These are phyloP conservation scores for Termitomyces sp. DNA, from an alignment of 768 basidiomycete genomes.

Conservation along the genomic window DNA sequence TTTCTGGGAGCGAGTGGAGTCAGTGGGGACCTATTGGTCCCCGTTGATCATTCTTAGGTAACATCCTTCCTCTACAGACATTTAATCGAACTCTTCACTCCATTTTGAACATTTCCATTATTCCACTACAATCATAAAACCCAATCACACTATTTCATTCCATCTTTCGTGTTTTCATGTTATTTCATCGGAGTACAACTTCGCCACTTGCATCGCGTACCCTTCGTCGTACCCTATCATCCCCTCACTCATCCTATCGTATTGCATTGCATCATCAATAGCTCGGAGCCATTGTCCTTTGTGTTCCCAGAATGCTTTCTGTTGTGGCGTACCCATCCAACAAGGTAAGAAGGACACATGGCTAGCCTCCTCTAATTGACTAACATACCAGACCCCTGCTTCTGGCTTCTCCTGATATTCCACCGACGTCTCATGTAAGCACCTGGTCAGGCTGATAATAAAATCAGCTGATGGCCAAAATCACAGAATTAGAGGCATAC, in stretches of 20 bases:
- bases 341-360: background rate
- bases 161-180: constrained; percentile 9
- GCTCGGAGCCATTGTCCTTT: background rate
- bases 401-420: background rate
- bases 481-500: background rate
- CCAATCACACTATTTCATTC: constrained; percentile 12
- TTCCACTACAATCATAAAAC: constrained; percentile 11
- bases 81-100: constrained; percentile 5
- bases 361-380: background rate
- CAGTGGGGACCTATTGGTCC: constrained; percentile 25
- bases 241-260: constrained; percentile 11
- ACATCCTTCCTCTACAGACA: constrained; percentile 1
- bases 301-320: background rate
- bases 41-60: constrained; percentile 16
- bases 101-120: constrained; percentile 5
- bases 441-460: background rate
- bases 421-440: background rate
- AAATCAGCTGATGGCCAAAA: background rate
- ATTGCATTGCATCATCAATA: background rate
- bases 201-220: constrained; percentile 5
- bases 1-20: constrained; percentile 27
- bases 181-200: constrained; percentile 6
- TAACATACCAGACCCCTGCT: background rate
- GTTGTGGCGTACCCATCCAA: background rate
- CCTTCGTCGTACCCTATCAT: constrained; percentile 4